Base-by-base conservation (phyloP, 1,139 yeast genomes). In the Debaryomyces sp. region DNA sequence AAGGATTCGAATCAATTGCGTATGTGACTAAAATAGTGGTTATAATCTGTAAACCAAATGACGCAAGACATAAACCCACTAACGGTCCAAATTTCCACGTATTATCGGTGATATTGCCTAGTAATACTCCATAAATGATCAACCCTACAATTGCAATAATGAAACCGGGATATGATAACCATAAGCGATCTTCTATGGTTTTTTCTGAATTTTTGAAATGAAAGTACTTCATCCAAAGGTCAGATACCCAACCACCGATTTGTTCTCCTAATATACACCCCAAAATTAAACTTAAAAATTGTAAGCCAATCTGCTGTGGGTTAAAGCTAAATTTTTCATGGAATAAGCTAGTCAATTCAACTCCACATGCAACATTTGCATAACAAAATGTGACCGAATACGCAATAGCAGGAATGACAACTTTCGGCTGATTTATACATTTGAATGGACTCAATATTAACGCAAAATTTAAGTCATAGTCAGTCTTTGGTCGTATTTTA, bases 291-390 rank as follows among this genome's bases (percentile, higher is more conserved):
- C 59, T 50, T 26, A 60, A 38, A 38, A 58, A 60, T 50, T 60
- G 64, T 22, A 59, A 43, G 9, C 62, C 63, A 35, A 59, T 52
- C 33, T 56, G 58, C 43, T 60, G 63, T 4, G 62, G 54, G 42
- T 59, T 57, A 36, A 60, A 50, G 6, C 40, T 43, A 29, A 56
- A 60, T 41, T 57, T 57, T 18, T 50, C 46, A 33, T 47, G 52
- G 50, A 54, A 57, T 18, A 60, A 50, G 17, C 47, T 42, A 6
- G 64, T 57, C 18, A 59, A 49, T 42, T 60, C 64, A 18, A 60
- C 63, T 30, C 60, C 59, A 30, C 55, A 48, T 2, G 62, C 64
- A 7, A 60, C 59, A 45, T 60, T 60, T n/a, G 54, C 60, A 41
- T 57, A 58, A 23, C 51, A 43, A 45, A 60, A 60, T 24, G 58